Base-by-base conservation (phyloP, 306 rosid species). In the Phaseolus lunatus region DNA sequence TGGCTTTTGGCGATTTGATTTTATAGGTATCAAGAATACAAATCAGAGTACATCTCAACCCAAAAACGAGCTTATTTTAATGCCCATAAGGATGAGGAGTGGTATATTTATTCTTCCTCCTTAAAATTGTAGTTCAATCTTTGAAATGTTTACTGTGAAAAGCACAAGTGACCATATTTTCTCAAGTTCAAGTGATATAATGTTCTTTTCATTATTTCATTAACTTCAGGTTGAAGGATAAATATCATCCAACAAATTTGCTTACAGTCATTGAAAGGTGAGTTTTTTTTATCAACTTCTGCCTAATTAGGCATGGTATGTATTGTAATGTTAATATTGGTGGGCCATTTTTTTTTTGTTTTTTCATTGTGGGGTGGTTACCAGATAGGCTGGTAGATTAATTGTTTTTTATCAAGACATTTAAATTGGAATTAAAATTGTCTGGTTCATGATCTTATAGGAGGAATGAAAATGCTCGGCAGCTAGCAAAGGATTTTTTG, bases 161-260 rank as follows among this genome's bases (percentile, higher is more conserved):
- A 56, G 35, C 67, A 50, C 37, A 57, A 47, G 39, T 39, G 19
- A 43, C 47, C 52, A 29, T 54, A 57, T 33, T 68, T 16, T 79
- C 44, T 48, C 31, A 10, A 27, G 65, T 75, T 52, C 74, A 57
- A 77, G 19, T 7, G 20, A 57, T 62, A 65, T 73, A 12, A 67
- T 44, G 26, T 71, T 58, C 29, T 61, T 76, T 39, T 20, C 71
- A 31, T 85, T 64, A 80, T 62, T 57, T 47, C 80, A n/a, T 71
- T 78, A 65, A 48, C 54, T 78, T 75, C 76, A 96, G 99, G 99
- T 89, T 96, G 89, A 96, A 83, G 81, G 91, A 96, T 84, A 96
- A 92, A 83, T 96, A 92, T 83, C 99, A 96, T 88, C 99, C 99
- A 19, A 89, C 97, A 67, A 96, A 89, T 86, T 91, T 96, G 80